These are phyloP conservation scores for Diaporthe sp. DNA, from an alignment of 2,329 filamentous ascomycete species.

Conservation along the genomic window DNA sequence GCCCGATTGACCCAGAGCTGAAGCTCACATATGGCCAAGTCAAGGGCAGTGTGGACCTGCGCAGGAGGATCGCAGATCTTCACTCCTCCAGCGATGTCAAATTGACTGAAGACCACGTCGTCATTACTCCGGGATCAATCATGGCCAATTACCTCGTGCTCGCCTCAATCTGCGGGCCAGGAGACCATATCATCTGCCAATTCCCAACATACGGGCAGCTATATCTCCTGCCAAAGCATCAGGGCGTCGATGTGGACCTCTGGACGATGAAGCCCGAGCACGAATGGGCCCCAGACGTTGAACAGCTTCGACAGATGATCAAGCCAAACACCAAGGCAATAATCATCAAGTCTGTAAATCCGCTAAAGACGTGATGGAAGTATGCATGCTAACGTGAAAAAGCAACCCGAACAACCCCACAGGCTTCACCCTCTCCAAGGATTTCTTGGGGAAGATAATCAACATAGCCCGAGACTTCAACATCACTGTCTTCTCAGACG, in stretches of 20 bases:
- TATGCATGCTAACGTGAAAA: neutral
- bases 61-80: conserved; percentile 7
- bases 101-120: conserved; percentile 16
- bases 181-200: conserved; percentile 26
- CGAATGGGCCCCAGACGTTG: conserved; percentile 1
- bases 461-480: neutral
- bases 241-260: conserved; percentile 16
- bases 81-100: conserved; percentile 11
- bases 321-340: conserved; percentile 29
- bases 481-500: conserved; percentile 15
- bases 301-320: neutral
- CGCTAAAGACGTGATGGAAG: too few relatives aligned
- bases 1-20: conserved; percentile 20
- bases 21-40: conserved; percentile 22
- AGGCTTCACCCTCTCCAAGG: neutral
- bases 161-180: conserved; percentile 13
- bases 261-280: conserved; percentile 21
- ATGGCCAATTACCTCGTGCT: conserved; percentile 30
- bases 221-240: conserved; percentile 15
- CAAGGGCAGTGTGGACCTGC: neutral
- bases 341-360: conserved; percentile 9
- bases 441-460: neutral
- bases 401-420: conserved; percentile 26
- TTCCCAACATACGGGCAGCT: conserved; percentile 29
- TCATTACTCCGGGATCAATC: conserved; percentile 23